Evolutionary conservation across 306 rosid species (phyloP).

Genomic region (Lathyrus tuberosus): DNA sequence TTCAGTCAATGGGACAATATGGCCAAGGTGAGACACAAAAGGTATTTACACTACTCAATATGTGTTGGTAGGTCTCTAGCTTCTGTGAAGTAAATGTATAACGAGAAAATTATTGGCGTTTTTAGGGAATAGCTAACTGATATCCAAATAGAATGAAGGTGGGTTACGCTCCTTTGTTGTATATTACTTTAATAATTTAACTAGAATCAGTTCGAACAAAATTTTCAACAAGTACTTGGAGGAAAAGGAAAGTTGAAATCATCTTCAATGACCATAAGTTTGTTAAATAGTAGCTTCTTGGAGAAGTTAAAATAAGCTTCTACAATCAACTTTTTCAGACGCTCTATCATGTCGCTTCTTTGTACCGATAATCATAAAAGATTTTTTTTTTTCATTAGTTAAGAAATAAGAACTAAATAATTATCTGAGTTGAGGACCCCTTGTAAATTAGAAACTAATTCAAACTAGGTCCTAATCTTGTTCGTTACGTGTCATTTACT

Average conservation of each 20-base stretch:
- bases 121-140: conserved; percentile 12
- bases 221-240: background rate
- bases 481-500: background rate
- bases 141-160: conserved; percentile 21
- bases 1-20: conserved; percentile 93
- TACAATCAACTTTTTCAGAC: background rate
- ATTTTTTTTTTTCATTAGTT: background rate
- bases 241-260: background rate
- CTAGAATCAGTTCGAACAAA: background rate
- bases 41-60: conserved; percentile 53
- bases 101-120: conserved; percentile 9
- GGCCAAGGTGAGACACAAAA: conserved; percentile 89
- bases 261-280: conserved; percentile 1
- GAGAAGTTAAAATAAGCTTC: conserved; percentile 11
- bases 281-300: background rate
- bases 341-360: background rate
- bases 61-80: conserved; percentile 17
- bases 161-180: conserved; percentile 12
- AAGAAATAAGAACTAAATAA: background rate
- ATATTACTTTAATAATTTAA: background rate
- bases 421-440: background rate
- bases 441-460: background rate
- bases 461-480: background rate
- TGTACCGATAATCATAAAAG: background rate
- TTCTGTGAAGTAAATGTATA: conserved; percentile 2